phyloP scores from a whole-genome alignment of 805 yeast species.

The Blastobotrys chiropterorum region DNA sequence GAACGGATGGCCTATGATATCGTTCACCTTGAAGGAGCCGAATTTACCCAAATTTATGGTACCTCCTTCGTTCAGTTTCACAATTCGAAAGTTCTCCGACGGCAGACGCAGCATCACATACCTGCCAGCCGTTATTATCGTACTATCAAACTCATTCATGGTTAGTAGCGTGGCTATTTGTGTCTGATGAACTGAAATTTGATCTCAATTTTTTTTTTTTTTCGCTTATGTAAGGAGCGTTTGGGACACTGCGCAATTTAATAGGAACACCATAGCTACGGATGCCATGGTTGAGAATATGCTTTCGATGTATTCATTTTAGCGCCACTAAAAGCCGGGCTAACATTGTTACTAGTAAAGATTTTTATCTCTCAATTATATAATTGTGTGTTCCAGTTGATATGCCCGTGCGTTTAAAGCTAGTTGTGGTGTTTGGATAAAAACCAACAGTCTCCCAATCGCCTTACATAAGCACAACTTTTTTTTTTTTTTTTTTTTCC shows the following conservation, averaged over 20 bases:
- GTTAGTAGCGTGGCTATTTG: not conserved
- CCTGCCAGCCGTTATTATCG: constrained; percentile 40
- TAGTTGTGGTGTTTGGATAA: no score
- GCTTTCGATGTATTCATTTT: no score
- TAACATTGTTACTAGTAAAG: constrained; percentile 2
- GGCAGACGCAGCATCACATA: constrained; percentile 70
- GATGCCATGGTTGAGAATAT: no score
- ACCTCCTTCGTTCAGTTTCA: constrained; percentile 56
- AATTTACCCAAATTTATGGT: constrained; percentile 79
- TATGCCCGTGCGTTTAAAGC: no score
- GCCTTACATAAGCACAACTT: not conserved
- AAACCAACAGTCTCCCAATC: no score
- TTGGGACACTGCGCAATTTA: not conserved
- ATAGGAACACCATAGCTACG: not conserved
- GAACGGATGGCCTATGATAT: constrained; percentile 70
- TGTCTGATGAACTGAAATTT: not conserved
- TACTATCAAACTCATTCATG: constrained; percentile 1
- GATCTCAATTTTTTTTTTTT: no score
- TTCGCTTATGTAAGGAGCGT: not conserved
- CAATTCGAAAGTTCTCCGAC: constrained; percentile 68
- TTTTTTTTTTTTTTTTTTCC: no score
- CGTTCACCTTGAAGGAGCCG: constrained; percentile 74
- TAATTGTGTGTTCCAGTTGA: no score
- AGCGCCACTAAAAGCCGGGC: not conserved
- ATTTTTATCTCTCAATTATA: constrained; percentile 12